Conservation (phyloP, 164 flowering plant species). For the Sedum album region DNA sequence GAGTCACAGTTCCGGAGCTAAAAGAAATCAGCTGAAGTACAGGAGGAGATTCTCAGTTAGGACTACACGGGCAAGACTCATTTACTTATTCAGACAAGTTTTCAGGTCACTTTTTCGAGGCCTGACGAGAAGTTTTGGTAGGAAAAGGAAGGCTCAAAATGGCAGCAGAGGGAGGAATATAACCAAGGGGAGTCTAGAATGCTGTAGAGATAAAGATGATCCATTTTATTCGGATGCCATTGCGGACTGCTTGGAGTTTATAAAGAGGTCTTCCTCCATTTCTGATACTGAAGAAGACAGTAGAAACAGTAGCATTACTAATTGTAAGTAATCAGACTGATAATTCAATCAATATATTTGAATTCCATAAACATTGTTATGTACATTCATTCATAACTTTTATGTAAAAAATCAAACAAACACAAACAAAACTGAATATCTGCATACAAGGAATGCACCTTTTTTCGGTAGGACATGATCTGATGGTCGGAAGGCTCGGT, state of each 20-base stretch:
- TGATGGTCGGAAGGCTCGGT: no score
- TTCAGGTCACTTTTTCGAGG: background rate
- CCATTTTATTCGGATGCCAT: background rate
- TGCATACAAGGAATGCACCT: no score
- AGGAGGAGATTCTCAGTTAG: constrained; percentile 1
- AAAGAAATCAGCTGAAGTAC: background rate
- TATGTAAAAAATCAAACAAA: no score
- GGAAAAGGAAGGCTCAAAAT: background rate
- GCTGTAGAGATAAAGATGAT: background rate
- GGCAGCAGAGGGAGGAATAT: background rate
- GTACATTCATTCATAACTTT: background rate
- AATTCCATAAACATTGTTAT: no score
- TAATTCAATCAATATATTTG: no score
- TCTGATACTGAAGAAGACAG: background rate
- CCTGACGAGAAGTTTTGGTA: background rate
- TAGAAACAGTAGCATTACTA: background rate
- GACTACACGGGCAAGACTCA: background rate
- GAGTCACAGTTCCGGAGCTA: background rate
- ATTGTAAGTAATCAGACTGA: background rate
- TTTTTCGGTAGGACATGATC: no score
- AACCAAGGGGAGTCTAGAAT: background rate
- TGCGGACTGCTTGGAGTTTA: constrained; percentile 2
- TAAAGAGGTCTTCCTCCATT: background rate
- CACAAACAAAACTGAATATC: no score
- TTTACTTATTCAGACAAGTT: background rate